Base-by-base conservation (phyloP, 768 basidiomycete genomes). In the Lyophyllum decastes region DNA sequence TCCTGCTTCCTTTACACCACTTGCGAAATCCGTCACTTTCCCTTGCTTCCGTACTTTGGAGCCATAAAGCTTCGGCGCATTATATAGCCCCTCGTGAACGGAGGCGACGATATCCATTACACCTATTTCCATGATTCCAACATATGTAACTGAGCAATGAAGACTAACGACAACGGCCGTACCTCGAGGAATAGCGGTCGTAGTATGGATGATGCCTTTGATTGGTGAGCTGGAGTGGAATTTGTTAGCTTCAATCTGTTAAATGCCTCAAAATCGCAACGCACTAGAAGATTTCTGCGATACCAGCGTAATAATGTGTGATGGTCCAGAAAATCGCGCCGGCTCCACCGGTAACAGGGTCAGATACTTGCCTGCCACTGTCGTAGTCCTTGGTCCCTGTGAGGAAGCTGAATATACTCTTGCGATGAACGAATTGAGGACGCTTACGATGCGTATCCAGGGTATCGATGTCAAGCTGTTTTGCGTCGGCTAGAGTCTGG, bases 251-350 rank as follows among this genome's bases (percentile, higher is more conserved):
- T 34, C 11, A 12, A 16, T 24, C 40, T 2, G n/a, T 7, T 19
- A 22, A 21, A 43, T 22, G 4, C 12, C 17, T 17, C 4, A 8
- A 54, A 46, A 12, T 9, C 9, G 16, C 19, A 5, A 63, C 69
- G 57, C 50, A 79, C 77, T 77, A 76, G 64, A 85, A 78, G 45
- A 82, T 75, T 57, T 82, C 76, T 1, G 78, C 77, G 27, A 83
- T 75, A 14, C 76, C 74, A 0, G 71, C 68, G 51, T 79, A 78
- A 57, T 77, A 78, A 54, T 82, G 73, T 12, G 82, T 81, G 16
- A 85, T 66, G 0, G 78, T 79, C 70, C 76, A 79, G 57, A 86
- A 79, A 4, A 83, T 76, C 9, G 81, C 81, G 24, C 70, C 72
- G 0, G 74, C 75, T 2, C 80, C 77, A 3, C 79, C 79, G 4